These are phyloP conservation scores for Penicillium canescens DNA, from an alignment of 495 filamentous ascomycete species.

Conservation along the genomic window DNA sequence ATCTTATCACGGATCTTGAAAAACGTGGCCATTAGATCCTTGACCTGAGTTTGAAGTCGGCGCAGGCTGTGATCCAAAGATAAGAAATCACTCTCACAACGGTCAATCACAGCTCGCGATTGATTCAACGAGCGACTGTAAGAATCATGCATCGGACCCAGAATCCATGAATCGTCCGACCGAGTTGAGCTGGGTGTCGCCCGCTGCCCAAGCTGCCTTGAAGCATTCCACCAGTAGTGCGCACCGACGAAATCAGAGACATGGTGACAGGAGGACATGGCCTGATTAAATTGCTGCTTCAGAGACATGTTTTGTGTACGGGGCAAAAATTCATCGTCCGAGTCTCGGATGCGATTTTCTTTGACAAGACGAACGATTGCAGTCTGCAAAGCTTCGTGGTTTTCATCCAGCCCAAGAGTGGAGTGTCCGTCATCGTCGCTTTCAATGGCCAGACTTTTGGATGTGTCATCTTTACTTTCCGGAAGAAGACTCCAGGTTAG, in stretches of 20 bases:
- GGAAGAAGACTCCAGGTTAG: slow-evolving; percentile 69
- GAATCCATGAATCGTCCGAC: slow-evolving; percentile 42
- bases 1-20: slow-evolving; percentile 76
- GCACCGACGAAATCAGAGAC: slow-evolving; percentile 47
- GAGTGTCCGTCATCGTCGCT: slow-evolving; percentile 59
- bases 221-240: slow-evolving; percentile 52
- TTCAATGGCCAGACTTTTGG: slow-evolving; percentile 14
- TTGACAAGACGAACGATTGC: slow-evolving; percentile 79
- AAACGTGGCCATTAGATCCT: slow-evolving; percentile 35
- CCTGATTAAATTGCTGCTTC: slow-evolving; percentile 41
- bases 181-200: slow-evolving; percentile 16
- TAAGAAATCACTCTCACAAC: slow-evolving; percentile 42
- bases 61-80: slow-evolving; percentile 38
- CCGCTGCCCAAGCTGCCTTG: slow-evolving; percentile 38
- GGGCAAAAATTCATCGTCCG: slow-evolving; percentile 4
- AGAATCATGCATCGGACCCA: slow-evolving; percentile 40
- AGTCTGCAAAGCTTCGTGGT: slow-evolving; percentile 80
- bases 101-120: slow-evolving; percentile 43
- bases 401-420: slow-evolving; percentile 71
- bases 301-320: slow-evolving; percentile 21
- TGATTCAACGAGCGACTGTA: slow-evolving; percentile 34
- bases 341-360: slow-evolving; percentile 65
- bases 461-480: slow-evolving; percentile 13
- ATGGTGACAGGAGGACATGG: slow-evolving; percentile 39
- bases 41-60: slow-evolving; percentile 37